These are phyloP conservation scores for Cornus florida DNA, from an alignment of 148 eudicot species.

Conservation along the genomic window DNA sequence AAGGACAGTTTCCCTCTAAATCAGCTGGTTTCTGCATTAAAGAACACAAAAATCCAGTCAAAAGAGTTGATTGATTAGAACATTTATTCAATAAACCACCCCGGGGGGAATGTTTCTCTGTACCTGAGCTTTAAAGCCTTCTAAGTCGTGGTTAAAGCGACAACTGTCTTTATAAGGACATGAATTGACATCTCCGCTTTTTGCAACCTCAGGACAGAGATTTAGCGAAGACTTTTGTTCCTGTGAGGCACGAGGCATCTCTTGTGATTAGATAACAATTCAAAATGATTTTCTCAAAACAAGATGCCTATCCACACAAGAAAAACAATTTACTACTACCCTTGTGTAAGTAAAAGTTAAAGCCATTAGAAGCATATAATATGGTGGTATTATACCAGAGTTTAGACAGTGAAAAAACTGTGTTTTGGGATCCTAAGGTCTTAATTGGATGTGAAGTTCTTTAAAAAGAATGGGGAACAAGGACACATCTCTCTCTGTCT, in stretches of 20 bases:
- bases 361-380: not conserved
- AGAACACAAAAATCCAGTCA: constrained; percentile 10
- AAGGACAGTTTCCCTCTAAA: constrained; percentile 85
- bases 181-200: constrained; percentile 50
- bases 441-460: not conserved
- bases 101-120: not conserved
- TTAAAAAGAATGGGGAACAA: not conserved
- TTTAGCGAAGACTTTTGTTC: constrained; percentile 59
- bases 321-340: not conserved
- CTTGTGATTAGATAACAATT: not conserved
- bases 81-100: not conserved
- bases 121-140: constrained; percentile 78
- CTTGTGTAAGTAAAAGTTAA: not conserved
- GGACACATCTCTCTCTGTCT: not conserved
- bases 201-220: constrained; percentile 81
- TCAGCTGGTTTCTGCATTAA: constrained; percentile 74
- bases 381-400: not conserved
- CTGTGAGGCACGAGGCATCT: constrained; percentile 33
- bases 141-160: constrained; percentile 89
- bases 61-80: not conserved
- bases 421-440: not conserved
- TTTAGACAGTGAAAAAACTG: not conserved
- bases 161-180: constrained; percentile 73
- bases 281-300: not conserved
- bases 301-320: not conserved